Evolutionary conservation across 331 rosid genomes (phyloP).

Genomic region (Ulmus americana): DNA sequence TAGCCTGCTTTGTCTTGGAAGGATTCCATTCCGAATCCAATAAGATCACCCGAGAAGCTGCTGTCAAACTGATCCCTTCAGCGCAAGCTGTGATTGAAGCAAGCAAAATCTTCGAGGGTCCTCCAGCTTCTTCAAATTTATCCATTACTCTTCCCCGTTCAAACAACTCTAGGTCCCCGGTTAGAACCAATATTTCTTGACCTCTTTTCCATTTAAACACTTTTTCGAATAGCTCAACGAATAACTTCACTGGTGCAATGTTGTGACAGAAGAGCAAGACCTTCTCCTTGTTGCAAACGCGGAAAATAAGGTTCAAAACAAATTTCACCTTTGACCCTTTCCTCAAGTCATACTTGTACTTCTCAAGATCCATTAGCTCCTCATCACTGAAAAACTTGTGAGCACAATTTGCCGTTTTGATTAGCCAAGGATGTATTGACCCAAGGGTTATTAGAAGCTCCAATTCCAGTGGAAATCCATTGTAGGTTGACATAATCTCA

Average conservation of each 20-base stretch:
- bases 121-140: constrained; percentile 66
- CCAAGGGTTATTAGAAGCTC: constrained; percentile 94
- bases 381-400: constrained; percentile 44
- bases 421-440: constrained; percentile 92
- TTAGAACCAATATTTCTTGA: constrained; percentile 64
- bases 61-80: constrained; percentile 93
- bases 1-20: constrained; percentile 92
- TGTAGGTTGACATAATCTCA: constrained; percentile 40
- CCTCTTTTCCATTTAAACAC: constrained; percentile 68
- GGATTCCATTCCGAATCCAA: constrained; percentile 97
- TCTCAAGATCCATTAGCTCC: constrained; percentile 51
- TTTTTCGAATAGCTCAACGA: constrained; percentile 65
- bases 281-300: constrained; percentile 69
- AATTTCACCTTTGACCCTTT: constrained; percentile 75
- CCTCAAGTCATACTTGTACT: constrained; percentile 60
- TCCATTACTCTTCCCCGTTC: constrained; percentile 90
- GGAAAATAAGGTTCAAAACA: constrained; percentile 74
- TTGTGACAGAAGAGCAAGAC: constrained; percentile 80
- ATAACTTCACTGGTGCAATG: constrained; percentile 74
- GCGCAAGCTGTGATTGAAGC: constrained; percentile 97
- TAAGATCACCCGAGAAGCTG: constrained; percentile 86
- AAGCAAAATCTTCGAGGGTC: constrained; percentile 69
- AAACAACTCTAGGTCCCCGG: constrained; percentile 82
- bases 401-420: constrained; percentile 65
- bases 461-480: constrained; percentile 73